Evolutionary conservation across 2,329 filamentous ascomycete species (phyloP).

Genomic region (Cadophora sp.): DNA sequence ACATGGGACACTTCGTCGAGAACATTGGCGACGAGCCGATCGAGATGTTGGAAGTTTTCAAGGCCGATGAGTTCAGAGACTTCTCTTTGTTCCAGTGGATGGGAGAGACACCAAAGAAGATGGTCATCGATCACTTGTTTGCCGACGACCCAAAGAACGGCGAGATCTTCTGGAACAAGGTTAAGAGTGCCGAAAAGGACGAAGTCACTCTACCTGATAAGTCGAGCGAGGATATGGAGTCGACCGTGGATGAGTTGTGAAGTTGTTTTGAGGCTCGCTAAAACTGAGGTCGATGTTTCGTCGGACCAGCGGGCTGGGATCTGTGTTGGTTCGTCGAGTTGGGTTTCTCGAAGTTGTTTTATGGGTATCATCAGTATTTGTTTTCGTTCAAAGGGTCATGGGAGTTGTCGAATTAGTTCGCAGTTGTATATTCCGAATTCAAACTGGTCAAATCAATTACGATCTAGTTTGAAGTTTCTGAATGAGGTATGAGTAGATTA

Average conservation of each 20-base stretch:
- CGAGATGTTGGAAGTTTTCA: constrained; percentile 80
- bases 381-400: no score
- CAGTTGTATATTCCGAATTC: not conserved
- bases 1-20: constrained; percentile 83
- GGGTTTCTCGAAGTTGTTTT: not conserved
- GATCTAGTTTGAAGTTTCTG: not conserved
- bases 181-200: constrained; percentile 68
- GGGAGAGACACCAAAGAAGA: constrained; percentile 71
- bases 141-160: constrained; percentile 65
- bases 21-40: constrained; percentile 77
- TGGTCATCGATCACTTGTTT: constrained; percentile 73
- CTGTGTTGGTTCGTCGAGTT: no score
- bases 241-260: constrained; percentile 6
- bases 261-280: not conserved
- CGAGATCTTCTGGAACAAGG: constrained; percentile 65
- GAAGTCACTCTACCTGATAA: constrained; percentile 51
- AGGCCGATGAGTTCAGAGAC: constrained; percentile 73
- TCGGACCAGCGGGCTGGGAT: not conserved
- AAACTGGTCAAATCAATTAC: not conserved
- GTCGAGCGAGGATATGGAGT: constrained; percentile 4
- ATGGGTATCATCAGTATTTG: not conserved
- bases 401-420: no score
- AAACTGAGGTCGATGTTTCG: not conserved
- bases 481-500: not conserved
- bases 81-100: constrained; percentile 80